Evolutionary conservation across 2,329 filamentous ascomycete genomes (phyloP).

Genomic region (Macroventuria anomochaeta): DNA sequence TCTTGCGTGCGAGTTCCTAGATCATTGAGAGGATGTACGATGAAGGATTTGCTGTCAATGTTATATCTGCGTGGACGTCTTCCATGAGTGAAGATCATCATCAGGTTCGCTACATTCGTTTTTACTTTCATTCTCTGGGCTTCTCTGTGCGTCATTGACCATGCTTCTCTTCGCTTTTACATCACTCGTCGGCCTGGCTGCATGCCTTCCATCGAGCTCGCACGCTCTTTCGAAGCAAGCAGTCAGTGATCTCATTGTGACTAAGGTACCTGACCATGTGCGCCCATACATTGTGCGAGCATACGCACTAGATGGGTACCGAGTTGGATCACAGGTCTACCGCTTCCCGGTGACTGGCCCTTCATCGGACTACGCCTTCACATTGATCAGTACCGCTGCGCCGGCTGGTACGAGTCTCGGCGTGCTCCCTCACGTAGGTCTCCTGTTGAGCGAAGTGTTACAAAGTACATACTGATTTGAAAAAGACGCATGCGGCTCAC

Average conservation of each 20-base stretch:
- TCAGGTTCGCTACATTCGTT: not conserved
- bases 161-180: conserved; percentile 8
- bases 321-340: conserved; percentile 49
- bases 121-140: not conserved
- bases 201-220: conserved; percentile 10
- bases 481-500: conserved; percentile 46
- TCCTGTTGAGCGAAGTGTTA: not conserved
- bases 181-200: conserved; percentile 7
- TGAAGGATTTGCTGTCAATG: not conserved
- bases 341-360: conserved; percentile 55
- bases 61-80: not conserved
- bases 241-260: conserved; percentile 19
- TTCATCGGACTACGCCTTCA: conserved; percentile 55
- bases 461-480: not conserved
- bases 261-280: conserved; percentile 40
- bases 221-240: not conserved
- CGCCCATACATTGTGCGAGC: conserved; percentile 49
- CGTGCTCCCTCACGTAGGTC: conserved; percentile 50
- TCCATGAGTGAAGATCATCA: too few relatives aligned
- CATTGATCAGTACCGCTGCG: conserved; percentile 54
- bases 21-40: conserved; percentile 15
- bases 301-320: conserved; percentile 43
- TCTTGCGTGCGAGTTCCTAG: not conserved
- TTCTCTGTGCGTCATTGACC: not conserved
- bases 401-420: conserved; percentile 48